Evolutionary conservation across 2,329 filamentous ascomycete genomes (phyloP), one percentile per base, ranked within the genome.

Genomic region (Colletotrichum musae): DNA sequence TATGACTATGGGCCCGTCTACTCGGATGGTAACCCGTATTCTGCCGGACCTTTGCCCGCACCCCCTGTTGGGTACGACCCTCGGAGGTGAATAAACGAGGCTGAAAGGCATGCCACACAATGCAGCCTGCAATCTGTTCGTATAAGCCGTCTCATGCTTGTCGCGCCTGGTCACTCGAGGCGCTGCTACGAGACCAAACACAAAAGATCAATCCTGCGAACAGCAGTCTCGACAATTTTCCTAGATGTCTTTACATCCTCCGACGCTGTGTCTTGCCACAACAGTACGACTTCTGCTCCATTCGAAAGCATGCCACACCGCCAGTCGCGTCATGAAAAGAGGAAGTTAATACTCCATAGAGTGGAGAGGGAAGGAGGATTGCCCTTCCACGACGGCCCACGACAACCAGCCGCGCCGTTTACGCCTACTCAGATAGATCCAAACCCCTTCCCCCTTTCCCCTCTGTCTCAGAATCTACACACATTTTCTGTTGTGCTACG

Each of bases 1-100:
- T 57, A 82, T 65, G 84, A 86, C 62, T 76, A 77, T 48, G 82
- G 80, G 60, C 83, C 84, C 64, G 83, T 77, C 69, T 86, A 86
- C 73, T 75, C 79, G 53, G 84, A 87, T 70, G 84, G 81, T 61
- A 85, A 85, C 69, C 81, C 85, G 3, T 86, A 86, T 73, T 75
- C 80, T 51, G 76, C 78, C 54, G 75, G 80, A 51, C 75, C 73
- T 21, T 72, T 87, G 58, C 82, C 85, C 48, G 80, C 83, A 7
- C 81, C 81, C 70, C 79, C 81, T 64, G 73, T 79, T 60, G 80
- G 77, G 10, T 77, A 79, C 62, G 77, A 78, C 70, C 78, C 79
- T 70, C 79, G 79, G 76, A 79, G 78, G 72, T 82, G 58, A 75
- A 75, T 82, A 47, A 75, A 75, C 66, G 66, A 71, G 58, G 53